Evolutionary conservation across 306 rosid genomes (phyloP), one percentile per base, ranked within the genome.

Genomic region (Quercus cerris): DNA sequence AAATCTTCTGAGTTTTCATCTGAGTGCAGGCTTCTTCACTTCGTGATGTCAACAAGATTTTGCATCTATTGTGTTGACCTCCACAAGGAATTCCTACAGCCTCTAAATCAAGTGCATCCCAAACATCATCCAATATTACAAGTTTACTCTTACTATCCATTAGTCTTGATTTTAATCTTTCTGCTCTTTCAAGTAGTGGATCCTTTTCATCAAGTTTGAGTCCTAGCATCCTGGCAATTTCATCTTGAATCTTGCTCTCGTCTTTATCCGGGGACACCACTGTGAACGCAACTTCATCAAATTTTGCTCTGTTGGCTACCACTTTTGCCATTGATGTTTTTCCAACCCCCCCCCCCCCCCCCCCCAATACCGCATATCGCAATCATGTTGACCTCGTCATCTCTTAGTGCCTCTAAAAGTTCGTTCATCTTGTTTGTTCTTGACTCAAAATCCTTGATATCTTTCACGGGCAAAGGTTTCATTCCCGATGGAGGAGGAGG

Each of bases 61-160:
- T 86, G 55, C 87, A 83, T 4, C 80, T 80, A 0, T 28, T 49
- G 11, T 81, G 84, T 23, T 52, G 20, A 11, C 51, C 74, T 6
- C 0, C 38, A 0, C 7, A 56, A 62, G 87, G 83, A n/a, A 88
- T 23, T 1, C 91, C 87, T 1, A 88, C 67, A 1, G 3, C 20
- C 56, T 74, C 74, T 23, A 85, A 70, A 51, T 86, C 78, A 58
- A 88, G 72, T 17, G 35, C 52, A 1, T 35, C 67, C 89, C 89
- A 83, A 0, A 88, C 66, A 67, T 86, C 90, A 57, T 89, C 92
- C 4, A 89, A 33, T 25, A 89, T 71, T 18, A 89, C 13, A 4
- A 88, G 49, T 5, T 70, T 67, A 1, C 13, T 80, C 2, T 73
- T 54, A 1, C 27, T 33, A 0, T 23, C 1, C 35, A 57, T 81